These are phyloP conservation scores for Chlamydomonas urium DNA, from an alignment of 139 green algal genomes.

Conservation along the genomic window DNA sequence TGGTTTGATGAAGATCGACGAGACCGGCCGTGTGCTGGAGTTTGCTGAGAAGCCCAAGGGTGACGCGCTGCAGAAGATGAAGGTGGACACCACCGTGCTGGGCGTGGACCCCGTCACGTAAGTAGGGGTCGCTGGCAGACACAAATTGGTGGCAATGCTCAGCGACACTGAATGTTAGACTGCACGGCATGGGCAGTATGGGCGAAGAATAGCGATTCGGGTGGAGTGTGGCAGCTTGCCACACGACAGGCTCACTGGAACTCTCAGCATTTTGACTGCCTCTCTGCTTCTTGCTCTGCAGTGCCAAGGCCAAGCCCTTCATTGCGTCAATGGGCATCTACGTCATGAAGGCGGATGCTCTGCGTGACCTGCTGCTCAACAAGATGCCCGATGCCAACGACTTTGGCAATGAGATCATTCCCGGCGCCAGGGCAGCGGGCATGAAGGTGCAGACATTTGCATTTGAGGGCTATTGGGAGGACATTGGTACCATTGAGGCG, in stretches of 20 bases:
- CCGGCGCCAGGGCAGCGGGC: conserved; percentile 63
- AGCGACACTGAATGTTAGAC: too few relatives aligned
- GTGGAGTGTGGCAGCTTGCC: too few relatives aligned
- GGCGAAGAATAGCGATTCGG: too few relatives aligned
- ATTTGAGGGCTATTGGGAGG: conserved; percentile 91
- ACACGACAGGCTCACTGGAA: too few relatives aligned
- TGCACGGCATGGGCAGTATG: too few relatives aligned
- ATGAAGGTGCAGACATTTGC: conserved; percentile 73
- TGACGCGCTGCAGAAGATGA: conserved; percentile 84
- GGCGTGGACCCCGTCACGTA: conserved; percentile 47
- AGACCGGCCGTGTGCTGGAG: conserved; percentile 75
- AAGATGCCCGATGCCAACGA: conserved; percentile 77
- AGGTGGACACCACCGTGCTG: conserved; percentile 96
- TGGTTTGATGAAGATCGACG: conserved; percentile 99
- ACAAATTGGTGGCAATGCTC: neutral
- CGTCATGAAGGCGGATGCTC: conserved; percentile 70
- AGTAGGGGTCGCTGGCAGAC: conserved; percentile 11
- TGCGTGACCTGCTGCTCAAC: conserved; percentile 63
- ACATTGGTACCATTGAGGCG: conserved; percentile 92
- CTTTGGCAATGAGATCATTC: conserved; percentile 86
- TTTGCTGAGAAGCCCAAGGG: conserved; percentile 99
- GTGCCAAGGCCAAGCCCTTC: conserved; percentile 87
- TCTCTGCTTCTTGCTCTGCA: conserved; percentile 19
- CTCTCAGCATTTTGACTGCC: too few relatives aligned
- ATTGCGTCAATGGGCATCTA: conserved; percentile 99